phyloP scores from a whole-genome alignment of 306 rosid species.

The Prunus padus region DNA sequence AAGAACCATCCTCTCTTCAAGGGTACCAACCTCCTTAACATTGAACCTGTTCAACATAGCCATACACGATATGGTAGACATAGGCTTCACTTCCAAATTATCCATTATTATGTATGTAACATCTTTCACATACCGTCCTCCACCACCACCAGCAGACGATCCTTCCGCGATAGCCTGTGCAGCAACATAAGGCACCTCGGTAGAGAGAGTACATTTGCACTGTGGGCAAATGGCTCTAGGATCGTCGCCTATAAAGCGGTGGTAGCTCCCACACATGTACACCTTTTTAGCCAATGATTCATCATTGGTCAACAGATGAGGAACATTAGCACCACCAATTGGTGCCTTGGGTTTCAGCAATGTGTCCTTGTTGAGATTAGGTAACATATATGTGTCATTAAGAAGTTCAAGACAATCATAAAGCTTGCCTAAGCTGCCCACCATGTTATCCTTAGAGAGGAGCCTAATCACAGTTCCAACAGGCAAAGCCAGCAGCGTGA shows the following conservation, averaged over 20 bases:
- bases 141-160: neutral
- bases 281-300: neutral
- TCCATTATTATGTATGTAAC: slow-evolving; percentile 29
- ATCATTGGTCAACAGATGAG: neutral
- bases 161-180: neutral
- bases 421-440: slow-evolving; percentile 41
- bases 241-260: neutral
- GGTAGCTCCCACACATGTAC: slow-evolving; percentile 5
- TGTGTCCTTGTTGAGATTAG: slow-evolving; percentile 22
- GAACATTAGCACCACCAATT: neutral
- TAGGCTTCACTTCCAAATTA: slow-evolving; percentile 31
- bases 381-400: slow-evolving; percentile 31
- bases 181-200: neutral
- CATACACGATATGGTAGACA: slow-evolving; percentile 17
- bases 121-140: slow-evolving; percentile 1
- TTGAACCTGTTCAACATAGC: slow-evolving; percentile 15
- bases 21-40: slow-evolving; percentile 13
- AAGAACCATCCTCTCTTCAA: slow-evolving; percentile 29
- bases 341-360: slow-evolving; percentile 25
- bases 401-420: slow-evolving; percentile 42
- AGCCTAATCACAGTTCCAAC: slow-evolving; percentile 21
- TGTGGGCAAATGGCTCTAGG: slow-evolving; percentile 22
- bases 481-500: slow-evolving; percentile 39
- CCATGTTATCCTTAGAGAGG: slow-evolving; percentile 29
- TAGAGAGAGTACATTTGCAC: neutral